A percentile compares a stretch with the other conserved stretches of the same genome.
Evolutionary conservation across 495 filamentous ascomycete species (phyloP).

Genomic region (Pyrenula massariospora): DNA sequence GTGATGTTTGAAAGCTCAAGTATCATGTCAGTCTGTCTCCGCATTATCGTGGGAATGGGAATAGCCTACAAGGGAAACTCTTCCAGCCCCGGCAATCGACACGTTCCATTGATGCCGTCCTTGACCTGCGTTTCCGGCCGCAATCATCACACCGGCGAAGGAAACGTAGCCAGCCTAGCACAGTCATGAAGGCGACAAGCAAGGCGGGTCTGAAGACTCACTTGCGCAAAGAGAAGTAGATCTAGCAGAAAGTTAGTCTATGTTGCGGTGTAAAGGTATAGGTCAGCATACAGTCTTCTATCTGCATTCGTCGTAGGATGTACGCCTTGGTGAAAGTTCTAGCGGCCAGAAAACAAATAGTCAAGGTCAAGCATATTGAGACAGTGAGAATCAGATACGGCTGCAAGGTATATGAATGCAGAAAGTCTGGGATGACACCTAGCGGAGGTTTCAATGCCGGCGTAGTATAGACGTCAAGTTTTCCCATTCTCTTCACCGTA

Average conservation of each 20-base stretch:
- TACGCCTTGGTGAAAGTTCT: neutral
- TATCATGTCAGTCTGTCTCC: neutral
- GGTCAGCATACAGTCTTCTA: neutral
- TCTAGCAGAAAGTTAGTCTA: neutral
- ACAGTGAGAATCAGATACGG: slow-evolving; percentile 8
- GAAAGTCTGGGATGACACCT: slow-evolving; percentile 8
- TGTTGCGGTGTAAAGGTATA: neutral
- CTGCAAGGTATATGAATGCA: slow-evolving; percentile 6
- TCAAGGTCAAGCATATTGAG: neutral
- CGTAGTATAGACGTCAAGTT: neutral
- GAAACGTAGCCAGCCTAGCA: neutral
- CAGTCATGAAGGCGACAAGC: neutral
- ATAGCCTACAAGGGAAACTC: neutral
- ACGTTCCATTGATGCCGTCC: neutral
- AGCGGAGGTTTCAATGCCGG: slow-evolving; percentile 11
- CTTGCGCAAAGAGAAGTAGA: neutral
- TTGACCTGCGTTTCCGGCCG: neutral
- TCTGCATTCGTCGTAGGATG: neutral
- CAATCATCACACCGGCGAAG: neutral
- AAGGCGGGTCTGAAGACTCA: neutral
- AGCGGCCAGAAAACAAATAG: neutral
- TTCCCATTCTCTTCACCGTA: neutral
- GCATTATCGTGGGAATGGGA: neutral
- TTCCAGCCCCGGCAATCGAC: neutral
- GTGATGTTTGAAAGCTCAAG: neutral